These are phyloP conservation scores for Hexamita inflata DNA, from an alignment of 208 protist genomes.

Conservation along the genomic window DNA sequence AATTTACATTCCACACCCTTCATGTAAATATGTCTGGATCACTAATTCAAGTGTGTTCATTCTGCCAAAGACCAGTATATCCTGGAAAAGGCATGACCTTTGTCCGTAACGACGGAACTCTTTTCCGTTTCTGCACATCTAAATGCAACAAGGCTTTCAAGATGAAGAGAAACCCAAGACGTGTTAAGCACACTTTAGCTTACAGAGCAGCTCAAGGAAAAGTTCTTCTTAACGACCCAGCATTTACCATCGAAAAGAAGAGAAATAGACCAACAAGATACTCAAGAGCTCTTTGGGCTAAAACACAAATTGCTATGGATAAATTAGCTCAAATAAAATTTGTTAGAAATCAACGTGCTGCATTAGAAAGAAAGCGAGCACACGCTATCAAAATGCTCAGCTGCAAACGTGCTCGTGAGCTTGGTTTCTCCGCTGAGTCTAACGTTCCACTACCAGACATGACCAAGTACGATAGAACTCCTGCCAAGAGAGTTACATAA, in stretches of 20 bases:
- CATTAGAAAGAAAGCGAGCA: neutral
- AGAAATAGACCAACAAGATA: conserved; percentile 92
- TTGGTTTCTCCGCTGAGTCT: conserved; percentile 7
- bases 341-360: neutral
- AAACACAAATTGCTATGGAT: conserved; percentile 25
- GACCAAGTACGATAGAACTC: too few relatives aligned
- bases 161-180: conserved; percentile 94
- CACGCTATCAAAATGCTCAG: conserved; percentile 2
- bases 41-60: too few relatives aligned
- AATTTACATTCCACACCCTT: too few relatives aligned
- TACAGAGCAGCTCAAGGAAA: conserved; percentile 86
- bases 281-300: conserved; percentile 74
- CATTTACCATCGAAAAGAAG: conserved; percentile 92
- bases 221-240: conserved; percentile 85
- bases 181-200: conserved; percentile 95
- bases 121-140: conserved; percentile 82
- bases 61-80: conserved; percentile 82
- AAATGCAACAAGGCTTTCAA: conserved; percentile 97
- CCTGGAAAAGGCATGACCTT: conserved; percentile 94
- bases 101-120: conserved; percentile 91
- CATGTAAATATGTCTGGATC: too few relatives aligned
- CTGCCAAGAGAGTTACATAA: too few relatives aligned
- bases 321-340: conserved; percentile 17
- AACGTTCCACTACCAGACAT: too few relatives aligned
- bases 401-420: neutral